Percentiles rank a stretch among this genome's conserved stretches.
Conservation (phyloP, 805 yeast species). For the Lachancea mirantina region DNA sequence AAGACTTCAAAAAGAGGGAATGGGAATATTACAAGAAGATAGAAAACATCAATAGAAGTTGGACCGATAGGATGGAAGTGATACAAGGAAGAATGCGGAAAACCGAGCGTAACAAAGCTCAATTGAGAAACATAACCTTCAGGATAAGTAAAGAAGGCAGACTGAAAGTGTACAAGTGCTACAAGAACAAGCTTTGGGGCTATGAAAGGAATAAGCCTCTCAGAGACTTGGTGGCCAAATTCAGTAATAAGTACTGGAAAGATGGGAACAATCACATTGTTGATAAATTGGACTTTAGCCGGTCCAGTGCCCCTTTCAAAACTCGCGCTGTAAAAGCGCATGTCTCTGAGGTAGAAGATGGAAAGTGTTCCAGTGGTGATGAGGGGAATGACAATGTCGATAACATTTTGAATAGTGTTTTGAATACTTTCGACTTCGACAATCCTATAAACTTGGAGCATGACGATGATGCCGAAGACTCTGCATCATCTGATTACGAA, state of each 20-base stretch:
- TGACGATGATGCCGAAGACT: conserved; percentile 36
- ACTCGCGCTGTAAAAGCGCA: conserved; percentile 1
- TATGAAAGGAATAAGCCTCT: conserved; percentile 57
- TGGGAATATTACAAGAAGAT: conserved; percentile 34
- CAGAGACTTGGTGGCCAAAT: conserved; percentile 58
- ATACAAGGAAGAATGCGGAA: conserved; percentile 57
- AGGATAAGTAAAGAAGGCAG: conserved; percentile 56
- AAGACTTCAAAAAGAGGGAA: conserved; percentile 29
- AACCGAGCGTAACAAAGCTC: conserved; percentile 40
- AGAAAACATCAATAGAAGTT: conserved; percentile 31
- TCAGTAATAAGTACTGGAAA: conserved; percentile 55
- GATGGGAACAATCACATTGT: conserved; percentile 74
- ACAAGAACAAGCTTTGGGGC: conserved; percentile 88
- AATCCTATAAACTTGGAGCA: conserved; percentile 39
- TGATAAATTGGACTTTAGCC: conserved; percentile 43
- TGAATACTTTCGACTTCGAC: conserved; percentile 46
- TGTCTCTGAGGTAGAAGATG: conserved; percentile 6
- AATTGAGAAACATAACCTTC: conserved; percentile 45
- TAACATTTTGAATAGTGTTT: conserved; percentile 41
- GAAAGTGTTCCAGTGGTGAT: conserved; percentile 10
- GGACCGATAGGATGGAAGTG: conserved; percentile 39
- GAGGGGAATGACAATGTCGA: conserved; percentile 37
- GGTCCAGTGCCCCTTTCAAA: conserved; percentile 7
- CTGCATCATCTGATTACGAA: conserved; percentile 45
- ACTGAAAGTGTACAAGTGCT: conserved; percentile 48